phyloP scores from a whole-genome alignment of 352 stramenopile species.

The Globisporangium camurandrum region DNA sequence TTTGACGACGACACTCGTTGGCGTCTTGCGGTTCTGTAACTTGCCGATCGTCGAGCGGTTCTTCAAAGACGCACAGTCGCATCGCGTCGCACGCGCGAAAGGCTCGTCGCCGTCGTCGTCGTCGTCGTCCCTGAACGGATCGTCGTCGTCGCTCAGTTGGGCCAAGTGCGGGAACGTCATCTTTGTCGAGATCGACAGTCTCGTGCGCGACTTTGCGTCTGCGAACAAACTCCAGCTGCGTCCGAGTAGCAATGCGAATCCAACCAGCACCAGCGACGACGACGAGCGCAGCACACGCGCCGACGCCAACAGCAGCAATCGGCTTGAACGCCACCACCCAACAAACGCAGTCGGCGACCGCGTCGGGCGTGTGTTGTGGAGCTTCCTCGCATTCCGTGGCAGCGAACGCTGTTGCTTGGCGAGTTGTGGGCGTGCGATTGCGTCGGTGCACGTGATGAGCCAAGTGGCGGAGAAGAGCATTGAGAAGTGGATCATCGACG shows the following conservation, averaged over 20 bases:
- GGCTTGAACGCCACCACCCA: too few relatives aligned
- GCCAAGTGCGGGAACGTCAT: conserved; percentile 79
- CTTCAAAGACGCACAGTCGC: conserved; percentile 37
- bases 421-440: conserved; percentile 64
- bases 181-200: conserved; percentile 72
- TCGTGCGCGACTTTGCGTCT: conserved; percentile 63
- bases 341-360: conserved; percentile 47
- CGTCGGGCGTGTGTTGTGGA: conserved; percentile 68
- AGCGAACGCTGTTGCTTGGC: conserved; percentile 67
- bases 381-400: conserved; percentile 71
- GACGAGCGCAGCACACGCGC: conserved; percentile 7
- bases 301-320: neutral
- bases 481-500: conserved; percentile 81
- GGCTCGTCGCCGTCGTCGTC: conserved; percentile 12
- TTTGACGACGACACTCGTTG: conserved; percentile 46
- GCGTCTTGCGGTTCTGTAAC: conserved; percentile 75
- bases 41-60: conserved; percentile 66
- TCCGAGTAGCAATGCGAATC: conserved; percentile 15
- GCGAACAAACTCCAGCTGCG: conserved; percentile 27
- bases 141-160: conserved; percentile 42
- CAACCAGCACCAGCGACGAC: conserved; percentile 12
- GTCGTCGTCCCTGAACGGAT: too few relatives aligned
- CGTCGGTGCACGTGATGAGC: conserved; percentile 79
- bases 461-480: conserved; percentile 76
- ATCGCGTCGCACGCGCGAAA: conserved; percentile 1